These are phyloP conservation scores for Aphanocladium album DNA, from an alignment of 2,329 filamentous ascomycete species.

Conservation along the genomic window DNA sequence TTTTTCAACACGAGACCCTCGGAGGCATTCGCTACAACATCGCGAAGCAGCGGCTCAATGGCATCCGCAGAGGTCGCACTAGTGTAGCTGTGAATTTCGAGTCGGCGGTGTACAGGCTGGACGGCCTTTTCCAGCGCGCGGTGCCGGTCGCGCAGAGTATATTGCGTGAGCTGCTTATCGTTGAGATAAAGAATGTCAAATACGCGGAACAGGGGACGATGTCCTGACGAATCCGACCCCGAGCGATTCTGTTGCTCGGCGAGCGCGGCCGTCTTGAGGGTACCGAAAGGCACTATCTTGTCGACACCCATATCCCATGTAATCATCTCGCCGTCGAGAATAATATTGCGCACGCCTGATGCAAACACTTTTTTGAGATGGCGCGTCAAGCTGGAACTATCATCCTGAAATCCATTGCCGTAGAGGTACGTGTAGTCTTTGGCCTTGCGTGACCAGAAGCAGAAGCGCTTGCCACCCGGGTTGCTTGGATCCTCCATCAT, in stretches of 20 bases:
- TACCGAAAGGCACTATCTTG: conserved; percentile 84
- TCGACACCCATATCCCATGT: conserved; percentile 89
- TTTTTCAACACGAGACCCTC: conserved; percentile 95
- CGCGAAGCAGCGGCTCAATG: conserved; percentile 74
- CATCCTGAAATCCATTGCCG: conserved; percentile 68
- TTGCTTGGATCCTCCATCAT: conserved; percentile 67
- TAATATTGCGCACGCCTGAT: conserved; percentile 73
- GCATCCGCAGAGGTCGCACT: conserved; percentile 62
- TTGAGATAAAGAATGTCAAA: conserved; percentile 94
- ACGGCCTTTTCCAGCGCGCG: conserved; percentile 70
- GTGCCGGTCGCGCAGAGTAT: conserved; percentile 75
- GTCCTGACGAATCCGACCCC: conserved; percentile 44
- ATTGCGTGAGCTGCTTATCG: conserved; percentile 70
- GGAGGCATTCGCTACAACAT: conserved; percentile 78
- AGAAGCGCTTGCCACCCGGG: conserved; percentile 68
- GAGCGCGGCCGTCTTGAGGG: conserved; percentile 84
- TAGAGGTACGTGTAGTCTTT: conserved; percentile 97
- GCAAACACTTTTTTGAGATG: conserved; percentile 75
- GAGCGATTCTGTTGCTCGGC: conserved; percentile 62
- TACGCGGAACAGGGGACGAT: conserved; percentile 71
- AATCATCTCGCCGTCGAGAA: conserved; percentile 97
- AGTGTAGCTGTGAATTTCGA: conserved; percentile 76
- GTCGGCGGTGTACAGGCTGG: conserved; percentile 62
- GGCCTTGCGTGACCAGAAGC: conserved; percentile 92
- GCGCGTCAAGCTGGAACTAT: conserved; percentile 71